Percentiles rank a stretch among this genome's conserved stretches.
Conservation (phyloP, 116 monocot genomes). For the Zostera marina region DNA sequence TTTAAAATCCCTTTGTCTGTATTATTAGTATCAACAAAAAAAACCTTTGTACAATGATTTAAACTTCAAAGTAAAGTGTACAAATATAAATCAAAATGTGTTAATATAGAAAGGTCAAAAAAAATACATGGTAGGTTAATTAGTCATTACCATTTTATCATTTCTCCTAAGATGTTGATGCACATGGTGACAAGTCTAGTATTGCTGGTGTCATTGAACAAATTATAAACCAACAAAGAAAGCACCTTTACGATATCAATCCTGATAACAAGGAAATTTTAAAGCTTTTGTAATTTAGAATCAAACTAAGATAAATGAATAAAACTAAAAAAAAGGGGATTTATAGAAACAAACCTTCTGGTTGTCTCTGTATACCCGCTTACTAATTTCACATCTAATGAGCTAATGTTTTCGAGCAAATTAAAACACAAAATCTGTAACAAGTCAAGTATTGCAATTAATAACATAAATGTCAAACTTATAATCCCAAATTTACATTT, state of each 20-base stretch:
- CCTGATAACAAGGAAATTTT: slow-evolving; percentile 7
- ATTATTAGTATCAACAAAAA: too few relatives aligned
- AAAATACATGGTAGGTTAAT: not conserved
- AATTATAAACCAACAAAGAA: slow-evolving; percentile 12
- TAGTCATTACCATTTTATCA: slow-evolving; percentile 23
- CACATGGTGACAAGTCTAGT: slow-evolving; percentile 9
- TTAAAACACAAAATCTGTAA: slow-evolving; percentile 20
- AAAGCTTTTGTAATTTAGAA: not conserved
- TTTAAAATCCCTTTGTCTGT: too few relatives aligned
- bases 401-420: slow-evolving; percentile 9
- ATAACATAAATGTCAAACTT: not conserved
- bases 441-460: not conserved
- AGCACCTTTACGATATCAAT: slow-evolving; percentile 18
- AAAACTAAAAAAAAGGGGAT: not conserved
- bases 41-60: too few relatives aligned
- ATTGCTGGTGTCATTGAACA: slow-evolving; percentile 6
- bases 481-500: not conserved
- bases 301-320: not conserved
- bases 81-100: too few relatives aligned
- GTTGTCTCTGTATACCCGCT: slow-evolving; percentile 1
- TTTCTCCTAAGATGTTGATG: slow-evolving; percentile 21
- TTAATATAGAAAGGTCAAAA: too few relatives aligned
- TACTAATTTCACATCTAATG: slow-evolving; percentile 3
- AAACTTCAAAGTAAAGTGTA: too few relatives aligned
- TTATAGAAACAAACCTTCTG: slow-evolving; percentile 4